These are phyloP conservation scores for Marasmius fiardii DNA, from an alignment of 1,284 basidiomycete genomes.

Conservation along the genomic window DNA sequence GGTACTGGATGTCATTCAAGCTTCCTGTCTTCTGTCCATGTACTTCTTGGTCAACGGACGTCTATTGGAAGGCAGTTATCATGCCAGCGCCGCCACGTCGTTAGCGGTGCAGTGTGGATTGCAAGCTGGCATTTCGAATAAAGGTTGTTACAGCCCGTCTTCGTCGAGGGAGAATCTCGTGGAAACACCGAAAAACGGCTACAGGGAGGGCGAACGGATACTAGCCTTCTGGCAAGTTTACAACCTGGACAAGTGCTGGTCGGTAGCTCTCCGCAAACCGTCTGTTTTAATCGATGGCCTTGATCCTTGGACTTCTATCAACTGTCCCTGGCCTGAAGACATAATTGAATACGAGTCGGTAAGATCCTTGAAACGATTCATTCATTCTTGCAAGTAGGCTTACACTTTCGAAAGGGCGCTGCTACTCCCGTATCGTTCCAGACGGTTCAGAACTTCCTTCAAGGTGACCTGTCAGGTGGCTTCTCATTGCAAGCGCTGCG, in stretches of 20 bases:
- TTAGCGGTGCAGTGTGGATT: conserved; percentile 66
- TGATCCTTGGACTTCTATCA: conserved; percentile 45
- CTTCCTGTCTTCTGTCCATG: conserved; percentile 65
- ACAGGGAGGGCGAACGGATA: conserved; percentile 61
- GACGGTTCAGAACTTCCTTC: conserved; percentile 59
- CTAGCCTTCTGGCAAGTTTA: conserved; percentile 72
- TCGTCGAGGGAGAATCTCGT: conserved; percentile 39
- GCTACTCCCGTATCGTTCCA: conserved; percentile 49
- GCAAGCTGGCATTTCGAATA: conserved; percentile 43
- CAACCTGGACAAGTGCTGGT: conserved; percentile 65
- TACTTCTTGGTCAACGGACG: conserved; percentile 75
- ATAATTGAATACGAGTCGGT: conserved; percentile 59
- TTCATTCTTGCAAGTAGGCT: conserved; percentile 1
- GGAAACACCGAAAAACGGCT: conserved; percentile 50
- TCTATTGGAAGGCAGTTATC: conserved; percentile 68
- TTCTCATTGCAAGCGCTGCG: conserved; percentile 63
- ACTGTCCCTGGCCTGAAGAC: conserved; percentile 64
- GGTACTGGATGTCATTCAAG: conserved; percentile 67
- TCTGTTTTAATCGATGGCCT: conserved; percentile 48
- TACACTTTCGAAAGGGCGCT: conserved; percentile 43
- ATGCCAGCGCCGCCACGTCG: conserved; percentile 64
- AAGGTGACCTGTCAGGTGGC: conserved; percentile 52
- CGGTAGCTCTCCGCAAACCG: conserved; percentile 56
- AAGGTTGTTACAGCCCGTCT: conserved; percentile 29
- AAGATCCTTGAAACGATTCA: conserved; percentile 20